Base-by-base conservation (phyloP, 345 rosid genomes). In the Isatis tinctoria region DNA sequence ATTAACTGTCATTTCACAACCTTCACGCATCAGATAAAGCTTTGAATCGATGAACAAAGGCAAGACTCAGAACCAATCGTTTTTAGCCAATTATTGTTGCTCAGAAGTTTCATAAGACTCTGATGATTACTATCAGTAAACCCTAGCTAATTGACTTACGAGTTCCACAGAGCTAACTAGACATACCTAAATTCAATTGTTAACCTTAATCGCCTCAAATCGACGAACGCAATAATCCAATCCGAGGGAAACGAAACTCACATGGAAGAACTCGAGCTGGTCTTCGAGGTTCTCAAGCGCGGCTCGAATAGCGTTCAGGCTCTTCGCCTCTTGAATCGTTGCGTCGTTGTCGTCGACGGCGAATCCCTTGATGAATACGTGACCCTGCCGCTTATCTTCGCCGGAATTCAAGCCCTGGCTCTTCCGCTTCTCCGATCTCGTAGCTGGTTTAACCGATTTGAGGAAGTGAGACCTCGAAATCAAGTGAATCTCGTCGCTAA, bases 241-340 rank as follows among this genome's bases (percentile, higher is more conserved):
- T 33, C 33, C 1, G 54, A 33, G 36, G 9, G 9, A 18, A 59
- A 58, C 32, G 64, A 41, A 37, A 63, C 94, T 81, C 68, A 92
- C 99, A 45, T 90, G 99, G 81, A 92, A 86, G 80, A 85, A 85
- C 78, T 95, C 99, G 58, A 95, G 87, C 85, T 95, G 99, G 85
- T 95, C 97, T 78, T 92, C 97, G 36, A 92, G 96, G 78, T 90
- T 87, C 88, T 95, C 99, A 67, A 92, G 90, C 68, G 99, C 94
- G 36, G 93, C 84, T 27, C 99, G 82, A 36, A 95, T 95, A 24
- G 88, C 86, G 65, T 90, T 88, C 22, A 95, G 85, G 74, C 97
- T 92, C 83, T 92, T 95, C 18, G 93, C 97, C 86, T 95, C 97
- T 22, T 79, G 87, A 78, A 92, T 79, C 14, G 90, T 82, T 12